phyloP scores from a whole-genome alignment of 176 grass and related monocot genomes.

The Alloteropsis semialata region DNA sequence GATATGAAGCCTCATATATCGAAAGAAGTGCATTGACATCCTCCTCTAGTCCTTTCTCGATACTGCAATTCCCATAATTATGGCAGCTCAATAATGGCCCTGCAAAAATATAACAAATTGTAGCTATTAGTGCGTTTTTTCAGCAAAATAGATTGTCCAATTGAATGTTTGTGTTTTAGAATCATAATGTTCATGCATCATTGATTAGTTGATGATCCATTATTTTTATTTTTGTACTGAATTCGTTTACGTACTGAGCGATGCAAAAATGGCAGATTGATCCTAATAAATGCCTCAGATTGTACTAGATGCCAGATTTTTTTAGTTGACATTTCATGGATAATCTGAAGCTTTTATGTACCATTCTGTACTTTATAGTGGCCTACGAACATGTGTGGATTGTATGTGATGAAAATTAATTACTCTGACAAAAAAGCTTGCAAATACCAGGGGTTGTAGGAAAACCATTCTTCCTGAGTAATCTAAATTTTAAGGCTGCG shows the following conservation, averaged over 20 bases:
- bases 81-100: slow-evolving; percentile 19
- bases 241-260: neutral
- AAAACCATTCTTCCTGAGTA: neutral
- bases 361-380: neutral
- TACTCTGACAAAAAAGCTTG: neutral
- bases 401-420: neutral
- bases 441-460: neutral
- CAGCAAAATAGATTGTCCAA: neutral
- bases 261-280: neutral
- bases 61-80: slow-evolving; percentile 4
- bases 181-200: neutral
- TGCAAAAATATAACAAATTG: neutral
- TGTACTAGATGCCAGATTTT: neutral
- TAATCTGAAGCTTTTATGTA: neutral
- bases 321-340: neutral
- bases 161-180: neutral
- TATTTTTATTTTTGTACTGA: neutral
- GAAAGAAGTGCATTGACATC: neutral
- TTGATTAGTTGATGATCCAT: neutral
- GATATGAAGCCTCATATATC: neutral
- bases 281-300: neutral
- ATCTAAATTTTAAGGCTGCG: no score
- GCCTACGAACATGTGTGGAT: neutral
- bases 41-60: neutral
- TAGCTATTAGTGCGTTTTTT: neutral